Conservation (phyloP, 1,284 basidiomycete genomes). For the Sporisorium scitamineum region DNA sequence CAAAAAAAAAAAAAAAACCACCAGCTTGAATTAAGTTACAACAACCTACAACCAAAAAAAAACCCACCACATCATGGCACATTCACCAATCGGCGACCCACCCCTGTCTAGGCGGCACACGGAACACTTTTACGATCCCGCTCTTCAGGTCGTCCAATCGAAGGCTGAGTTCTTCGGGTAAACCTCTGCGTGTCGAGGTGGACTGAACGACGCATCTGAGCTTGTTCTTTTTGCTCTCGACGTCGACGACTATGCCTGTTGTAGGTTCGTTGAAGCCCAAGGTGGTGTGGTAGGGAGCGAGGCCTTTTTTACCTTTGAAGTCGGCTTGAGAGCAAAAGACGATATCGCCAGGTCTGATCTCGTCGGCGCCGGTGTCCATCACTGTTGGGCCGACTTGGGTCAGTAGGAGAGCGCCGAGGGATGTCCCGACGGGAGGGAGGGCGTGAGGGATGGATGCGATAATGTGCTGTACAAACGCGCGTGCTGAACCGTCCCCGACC, state of each 20-base stretch:
- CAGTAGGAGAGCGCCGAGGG: conserved; percentile 40
- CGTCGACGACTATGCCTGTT: conserved; percentile 82
- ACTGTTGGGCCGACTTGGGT: conserved; percentile 78
- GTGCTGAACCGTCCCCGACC: conserved; percentile 81
- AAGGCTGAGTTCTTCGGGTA: conserved; percentile 81
- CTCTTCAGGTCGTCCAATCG: conserved; percentile 88
- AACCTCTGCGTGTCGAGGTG: conserved; percentile 72
- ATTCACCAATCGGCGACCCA: conserved; percentile 45
- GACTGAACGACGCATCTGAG: conserved; percentile 73
- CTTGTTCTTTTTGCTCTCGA: conserved; percentile 68
- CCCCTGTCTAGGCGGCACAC: conserved; percentile 40
- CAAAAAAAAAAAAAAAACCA: too few species aligned
- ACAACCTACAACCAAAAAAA: too few species aligned
- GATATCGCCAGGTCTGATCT: conserved; percentile 87
- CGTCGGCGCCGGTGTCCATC: conserved; percentile 77
- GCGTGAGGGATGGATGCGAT: conserved; percentile 76
- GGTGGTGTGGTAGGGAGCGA: conserved; percentile 78
- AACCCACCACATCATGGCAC: too few species aligned
- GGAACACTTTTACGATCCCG: conserved; percentile 75
- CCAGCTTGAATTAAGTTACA: too few species aligned
- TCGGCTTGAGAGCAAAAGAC: conserved; percentile 81
- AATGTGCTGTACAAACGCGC: conserved; percentile 80
- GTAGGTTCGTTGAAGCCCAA: conserved; percentile 77
- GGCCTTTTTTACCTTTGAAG: conserved; percentile 85
- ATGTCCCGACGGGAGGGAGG: conserved; percentile 58